Conservation (phyloP, 177 flowering plant genomes). For the Viscum album region DNA sequence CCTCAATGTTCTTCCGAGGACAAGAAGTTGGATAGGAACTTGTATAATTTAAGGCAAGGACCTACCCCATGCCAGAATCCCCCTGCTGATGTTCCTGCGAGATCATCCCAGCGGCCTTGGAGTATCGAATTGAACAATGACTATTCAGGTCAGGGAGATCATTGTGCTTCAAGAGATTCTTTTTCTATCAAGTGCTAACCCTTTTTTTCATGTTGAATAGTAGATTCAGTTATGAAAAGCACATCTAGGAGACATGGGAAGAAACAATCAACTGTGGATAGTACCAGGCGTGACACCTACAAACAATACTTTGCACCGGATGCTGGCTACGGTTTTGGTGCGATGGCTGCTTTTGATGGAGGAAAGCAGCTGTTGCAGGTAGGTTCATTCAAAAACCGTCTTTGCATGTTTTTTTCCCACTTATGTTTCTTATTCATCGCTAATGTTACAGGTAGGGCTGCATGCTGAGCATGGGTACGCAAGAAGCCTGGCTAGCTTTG, state of each 20-base stretch:
- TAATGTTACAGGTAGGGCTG: slow-evolving; percentile 70
- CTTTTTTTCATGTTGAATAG: slow-evolving; percentile 12
- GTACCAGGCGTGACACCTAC: slow-evolving; percentile 41
- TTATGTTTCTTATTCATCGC: neutral
- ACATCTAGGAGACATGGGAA: slow-evolving; percentile 28
- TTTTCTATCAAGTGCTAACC: neutral
- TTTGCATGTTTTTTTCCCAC: neutral
- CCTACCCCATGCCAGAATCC: slow-evolving; percentile 16
- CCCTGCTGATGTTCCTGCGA: slow-evolving; percentile 17
- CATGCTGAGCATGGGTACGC: slow-evolving; percentile 52
- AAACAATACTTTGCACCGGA: slow-evolving; percentile 14
- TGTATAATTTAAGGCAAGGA: slow-evolving; percentile 32
- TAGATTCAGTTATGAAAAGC: slow-evolving; percentile 35
- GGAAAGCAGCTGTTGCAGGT: slow-evolving; percentile 38
- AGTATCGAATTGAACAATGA: slow-evolving; percentile 30
- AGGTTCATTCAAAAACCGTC: slow-evolving; percentile 10
- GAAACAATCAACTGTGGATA: slow-evolving; percentile 26
- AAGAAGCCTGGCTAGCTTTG: slow-evolving; percentile 63
- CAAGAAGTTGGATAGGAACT: slow-evolving; percentile 14
- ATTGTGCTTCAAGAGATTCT: neutral
- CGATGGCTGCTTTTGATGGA: slow-evolving; percentile 19
- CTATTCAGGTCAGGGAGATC: slow-evolving; percentile 35
- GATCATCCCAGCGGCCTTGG: slow-evolving; percentile 18
- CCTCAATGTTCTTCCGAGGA: slow-evolving; percentile 33
- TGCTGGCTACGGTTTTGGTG: slow-evolving; percentile 17